Base-by-base conservation (phyloP, 176 grass and related monocot species). In the Panicum miliaceum region DNA sequence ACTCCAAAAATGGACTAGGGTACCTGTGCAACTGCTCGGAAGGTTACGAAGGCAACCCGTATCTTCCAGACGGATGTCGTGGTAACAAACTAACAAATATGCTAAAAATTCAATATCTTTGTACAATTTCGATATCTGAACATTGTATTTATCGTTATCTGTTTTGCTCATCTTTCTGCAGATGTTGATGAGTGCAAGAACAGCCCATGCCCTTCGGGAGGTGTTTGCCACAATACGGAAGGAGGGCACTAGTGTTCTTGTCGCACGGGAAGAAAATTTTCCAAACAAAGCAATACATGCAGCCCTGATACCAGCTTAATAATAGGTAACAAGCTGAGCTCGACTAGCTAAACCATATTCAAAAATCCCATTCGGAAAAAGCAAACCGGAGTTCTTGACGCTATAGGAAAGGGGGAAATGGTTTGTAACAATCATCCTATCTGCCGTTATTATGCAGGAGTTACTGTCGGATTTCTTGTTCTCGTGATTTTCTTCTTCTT, bases 131-230 rank as follows among this genome's bases (percentile, higher is more conserved):
- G 36, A 8, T 10, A 0, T 54, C 71, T 37, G 6, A 52, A 37
- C 45, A 37, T 37, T 54, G 6, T 6, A 16, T 27, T 29, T 72
- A 3, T 3, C 40, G 3, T 12, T 3, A 9, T 7, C 46, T 0
- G 2, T 63, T 71, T 32, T n/a, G 1, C 20, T 46, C 7, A 18
- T 53, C 12, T 29, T 32, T 11, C 1, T 32, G 13, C 12, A 81
- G 85, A 86, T 57, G 46, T 75, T 6, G 15, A 87, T 41, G 86
- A 82, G 68, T 87, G 86, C 34, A 68, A 29, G 7, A 6, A 22
- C 27, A 69, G 6, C 2, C 71, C 86, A 40, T 88, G 86, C 54
- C 86, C 86, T 63, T 78, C 53, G 0, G 53, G 36, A 6, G 40
- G 73, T 0, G 0, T 63, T 83, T 83, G 80, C 26, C 73, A 41